A percentile compares a stretch with the other conserved stretches of the same genome.
Conservation (phyloP, 2,329 filamentous ascomycete genomes). For the Gaeumannomyces tritici region DNA sequence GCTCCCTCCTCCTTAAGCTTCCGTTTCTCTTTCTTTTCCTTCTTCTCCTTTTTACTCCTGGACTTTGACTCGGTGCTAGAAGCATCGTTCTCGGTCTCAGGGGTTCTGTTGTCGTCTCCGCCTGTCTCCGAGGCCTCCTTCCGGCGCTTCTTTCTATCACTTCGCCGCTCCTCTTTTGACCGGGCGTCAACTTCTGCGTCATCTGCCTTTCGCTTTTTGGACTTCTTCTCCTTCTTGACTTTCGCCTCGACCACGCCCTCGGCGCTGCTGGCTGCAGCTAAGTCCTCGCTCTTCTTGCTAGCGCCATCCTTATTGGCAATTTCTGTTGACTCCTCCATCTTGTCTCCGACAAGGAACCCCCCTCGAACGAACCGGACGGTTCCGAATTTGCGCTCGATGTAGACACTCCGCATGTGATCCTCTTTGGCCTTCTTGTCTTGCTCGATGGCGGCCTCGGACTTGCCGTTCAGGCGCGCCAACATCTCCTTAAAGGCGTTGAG, state of each 20-base stretch:
- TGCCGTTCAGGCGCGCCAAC: conserved; percentile 82
- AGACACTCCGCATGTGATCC: conserved; percentile 62
- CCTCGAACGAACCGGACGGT: conserved; percentile 79
- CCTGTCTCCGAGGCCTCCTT: conserved; percentile 7
- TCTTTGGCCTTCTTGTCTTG: conserved; percentile 59
- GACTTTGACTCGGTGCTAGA: conserved; percentile 16
- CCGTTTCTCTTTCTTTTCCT: conserved; percentile 24
- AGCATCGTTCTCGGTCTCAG: conserved; percentile 8
- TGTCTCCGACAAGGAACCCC: conserved; percentile 57
- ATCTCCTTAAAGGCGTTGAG: conserved; percentile 80
- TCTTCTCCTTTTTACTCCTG: conserved; percentile 23
- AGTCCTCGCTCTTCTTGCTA: conserved; percentile 8
- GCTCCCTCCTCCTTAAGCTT: conserved; percentile 18
- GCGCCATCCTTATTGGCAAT: conserved; percentile 15
- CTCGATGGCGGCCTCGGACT: conserved; percentile 62
- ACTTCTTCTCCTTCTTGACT: conserved; percentile 32
- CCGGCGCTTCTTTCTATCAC: conserved; percentile 20
- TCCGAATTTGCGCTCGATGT: conserved; percentile 67
- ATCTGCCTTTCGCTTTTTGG: conserved; percentile 39
- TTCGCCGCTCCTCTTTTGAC: conserved; percentile 27
- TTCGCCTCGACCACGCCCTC: conserved; percentile 14
- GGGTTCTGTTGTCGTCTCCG: neutral
- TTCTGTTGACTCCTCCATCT: conserved; percentile 32
- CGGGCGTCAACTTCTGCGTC: conserved; percentile 19
- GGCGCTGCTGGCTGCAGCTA: conserved; percentile 6